A percentile compares a stretch with the other conserved stretches of the same genome.
These are phyloP conservation scores for Tricholoma furcatifolium DNA, from an alignment of 768 basidiomycete species.

Conservation along the genomic window DNA sequence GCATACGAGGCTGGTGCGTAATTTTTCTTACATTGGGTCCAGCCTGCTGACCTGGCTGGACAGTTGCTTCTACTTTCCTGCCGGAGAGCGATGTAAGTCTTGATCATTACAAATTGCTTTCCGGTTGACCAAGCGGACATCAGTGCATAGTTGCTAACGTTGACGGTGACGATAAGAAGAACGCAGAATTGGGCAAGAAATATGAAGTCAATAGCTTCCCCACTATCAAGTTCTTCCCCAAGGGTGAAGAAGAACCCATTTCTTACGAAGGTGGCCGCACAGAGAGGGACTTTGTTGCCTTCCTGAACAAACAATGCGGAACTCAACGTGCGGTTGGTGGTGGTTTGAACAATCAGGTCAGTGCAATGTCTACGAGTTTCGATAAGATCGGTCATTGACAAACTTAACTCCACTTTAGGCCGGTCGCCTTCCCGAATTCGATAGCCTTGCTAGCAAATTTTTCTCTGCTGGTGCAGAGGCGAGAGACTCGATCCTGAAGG, in stretches of 20 bases:
- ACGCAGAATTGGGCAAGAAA: constrained; percentile 64
- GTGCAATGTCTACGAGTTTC: constrained; percentile 12
- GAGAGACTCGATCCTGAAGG: constrained; percentile 61
- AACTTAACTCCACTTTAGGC: constrained; percentile 46
- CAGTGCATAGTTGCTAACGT: constrained; percentile 90
- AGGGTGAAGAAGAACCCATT: constrained; percentile 56
- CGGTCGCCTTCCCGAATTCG: constrained; percentile 77
- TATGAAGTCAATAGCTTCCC: constrained; percentile 85
- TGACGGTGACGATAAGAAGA: constrained; percentile 83
- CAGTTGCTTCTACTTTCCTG: constrained; percentile 78
- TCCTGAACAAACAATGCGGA: constrained; percentile 85
- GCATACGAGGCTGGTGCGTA: constrained; percentile 71
- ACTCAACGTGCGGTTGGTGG: constrained; percentile 83
- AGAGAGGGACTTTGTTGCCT: constrained; percentile 74
- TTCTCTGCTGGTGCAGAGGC: constrained; percentile 55
- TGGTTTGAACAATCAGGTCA: constrained; percentile 66
- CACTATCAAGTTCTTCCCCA: constrained; percentile 94
- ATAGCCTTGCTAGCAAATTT: constrained; percentile 75
- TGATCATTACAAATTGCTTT: background rate
- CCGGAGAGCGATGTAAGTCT: constrained; percentile 67
- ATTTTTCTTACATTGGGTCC: background rate
- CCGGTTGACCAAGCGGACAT: background rate
- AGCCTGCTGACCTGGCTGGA: background rate
- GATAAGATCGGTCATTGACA: background rate
- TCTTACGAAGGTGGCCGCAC: constrained; percentile 70